Percentiles rank a stretch among this genome's conserved stretches.
Evolutionary conservation across 306 rosid genomes (phyloP).

Genomic region (Elaeagnus macrophylla): DNA sequence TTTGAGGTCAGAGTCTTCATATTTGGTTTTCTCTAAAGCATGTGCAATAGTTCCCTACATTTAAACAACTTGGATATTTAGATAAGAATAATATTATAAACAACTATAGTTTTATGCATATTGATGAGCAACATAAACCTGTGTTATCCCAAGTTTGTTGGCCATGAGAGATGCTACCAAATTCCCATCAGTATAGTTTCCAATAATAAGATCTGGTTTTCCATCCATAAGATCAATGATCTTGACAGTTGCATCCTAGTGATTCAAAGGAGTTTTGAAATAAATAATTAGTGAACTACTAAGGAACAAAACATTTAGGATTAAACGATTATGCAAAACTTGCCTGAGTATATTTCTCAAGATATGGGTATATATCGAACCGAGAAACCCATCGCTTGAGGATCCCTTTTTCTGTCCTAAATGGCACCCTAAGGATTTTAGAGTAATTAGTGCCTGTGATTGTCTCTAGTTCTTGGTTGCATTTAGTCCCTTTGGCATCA

Average conservation of each 20-base stretch:
- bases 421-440: constrained; percentile 76
- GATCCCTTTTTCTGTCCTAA: constrained; percentile 51
- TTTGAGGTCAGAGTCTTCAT: constrained; percentile 79
- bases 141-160: constrained; percentile 73
- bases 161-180: constrained; percentile 83
- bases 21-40: constrained; percentile 88
- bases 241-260: constrained; percentile 63
- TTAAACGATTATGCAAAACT: constrained; percentile 7
- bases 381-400: constrained; percentile 80
- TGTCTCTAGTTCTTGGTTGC: constrained; percentile 70
- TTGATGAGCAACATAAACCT: constrained; percentile 34
- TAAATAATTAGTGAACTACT: background rate
- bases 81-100: constrained; percentile 7
- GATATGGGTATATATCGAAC: constrained; percentile 79
- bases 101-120: background rate
- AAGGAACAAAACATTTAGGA: background rate
- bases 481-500: constrained; percentile 76
- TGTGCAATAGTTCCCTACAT: constrained; percentile 84
- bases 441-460: constrained; percentile 68
- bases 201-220: constrained; percentile 76
- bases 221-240: constrained; percentile 61
- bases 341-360: constrained; percentile 75
- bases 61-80: constrained; percentile 11
- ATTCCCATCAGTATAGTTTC: constrained; percentile 91
- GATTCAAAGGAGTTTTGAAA: background rate